Conservation (phyloP, 2,329 filamentous ascomycete species). For the Botrytis pseudocinerea region DNA sequence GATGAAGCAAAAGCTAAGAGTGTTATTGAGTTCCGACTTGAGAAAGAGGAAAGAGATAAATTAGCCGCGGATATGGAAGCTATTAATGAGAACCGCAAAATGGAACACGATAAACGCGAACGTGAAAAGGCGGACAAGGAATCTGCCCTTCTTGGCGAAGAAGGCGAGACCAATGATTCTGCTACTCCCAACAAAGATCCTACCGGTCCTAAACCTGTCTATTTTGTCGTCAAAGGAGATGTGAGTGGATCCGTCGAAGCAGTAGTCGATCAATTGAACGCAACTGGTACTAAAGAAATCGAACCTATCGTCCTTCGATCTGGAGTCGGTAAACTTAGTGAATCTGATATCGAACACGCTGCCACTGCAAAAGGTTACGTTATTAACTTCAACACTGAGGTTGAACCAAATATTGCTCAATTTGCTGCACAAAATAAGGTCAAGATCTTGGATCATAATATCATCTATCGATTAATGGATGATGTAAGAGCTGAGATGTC, state of each 20-base stretch:
- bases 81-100: slow-evolving; percentile 66
- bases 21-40: slow-evolving; percentile 74
- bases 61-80: slow-evolving; percentile 70
- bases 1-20: slow-evolving; percentile 76
- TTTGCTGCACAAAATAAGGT: slow-evolving; percentile 73
- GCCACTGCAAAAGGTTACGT: slow-evolving; percentile 73
- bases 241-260: slow-evolving; percentile 94
- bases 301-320: slow-evolving; percentile 74
- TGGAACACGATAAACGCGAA: slow-evolving; percentile 59
- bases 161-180: slow-evolving; percentile 38
- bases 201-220: slow-evolving; percentile 57
- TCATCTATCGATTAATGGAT: slow-evolving; percentile 80
- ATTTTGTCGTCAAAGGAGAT: slow-evolving; percentile 89
- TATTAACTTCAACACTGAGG: slow-evolving; percentile 79
- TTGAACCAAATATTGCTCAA: slow-evolving; percentile 66
- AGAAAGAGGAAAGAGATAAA: slow-evolving; percentile 67
- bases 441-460: slow-evolving; percentile 77
- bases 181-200: slow-evolving; percentile 20
- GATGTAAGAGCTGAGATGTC: slow-evolving; percentile 69
- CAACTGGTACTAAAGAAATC: slow-evolving; percentile 83
- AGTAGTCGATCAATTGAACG: slow-evolving; percentile 72
- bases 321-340: slow-evolving; percentile 73
- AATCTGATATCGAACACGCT: slow-evolving; percentile 89
- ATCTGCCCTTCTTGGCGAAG: slow-evolving; percentile 44
- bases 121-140: slow-evolving; percentile 57